Evolutionary conservation across 305 asterid genomes (phyloP).

Genomic region (Fraxinus ornus): DNA sequence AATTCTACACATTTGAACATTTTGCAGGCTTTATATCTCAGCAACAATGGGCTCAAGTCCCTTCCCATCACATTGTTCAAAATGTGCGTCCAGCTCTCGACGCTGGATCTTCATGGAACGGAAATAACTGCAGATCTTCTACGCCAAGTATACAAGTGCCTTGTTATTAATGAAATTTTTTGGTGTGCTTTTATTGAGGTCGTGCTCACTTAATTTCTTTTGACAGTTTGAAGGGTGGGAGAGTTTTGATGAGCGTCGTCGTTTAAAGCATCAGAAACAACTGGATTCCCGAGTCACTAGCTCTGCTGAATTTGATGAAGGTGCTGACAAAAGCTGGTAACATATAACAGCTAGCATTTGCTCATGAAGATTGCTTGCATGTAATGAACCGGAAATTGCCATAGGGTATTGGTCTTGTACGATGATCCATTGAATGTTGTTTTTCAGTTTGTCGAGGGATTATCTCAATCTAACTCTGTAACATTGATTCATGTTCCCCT

Average conservation of each 20-base stretch:
- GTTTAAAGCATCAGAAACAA: conserved; percentile 83
- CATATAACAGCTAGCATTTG: background rate
- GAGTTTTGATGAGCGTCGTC: conserved; percentile 75
- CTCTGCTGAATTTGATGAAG: conserved; percentile 83
- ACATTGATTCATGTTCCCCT: background rate
- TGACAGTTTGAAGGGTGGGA: conserved; percentile 89
- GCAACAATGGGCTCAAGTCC: conserved; percentile 70
- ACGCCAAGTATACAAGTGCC: conserved; percentile 49
- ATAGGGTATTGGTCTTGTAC: background rate
- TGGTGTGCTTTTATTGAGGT: background rate
- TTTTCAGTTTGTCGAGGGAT: background rate
- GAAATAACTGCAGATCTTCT: conserved; percentile 79
- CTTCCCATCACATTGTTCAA: conserved; percentile 63
- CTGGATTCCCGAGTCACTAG: conserved; percentile 75
- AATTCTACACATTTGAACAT: background rate
- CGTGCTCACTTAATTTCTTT: conserved; percentile 2
- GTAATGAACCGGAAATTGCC: background rate
- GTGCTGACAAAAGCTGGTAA: conserved; percentile 76
- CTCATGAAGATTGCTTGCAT: background rate
- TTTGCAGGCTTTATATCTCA: conserved; percentile 65
- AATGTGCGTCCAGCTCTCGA: conserved; percentile 68
- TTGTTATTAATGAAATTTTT: background rate
- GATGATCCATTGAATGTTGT: background rate
- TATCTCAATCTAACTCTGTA: background rate
- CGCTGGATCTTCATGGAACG: conserved; percentile 80